Conservation (phyloP, 2,329 filamentous ascomycete species). For the Aspergillus ibericus region DNA sequence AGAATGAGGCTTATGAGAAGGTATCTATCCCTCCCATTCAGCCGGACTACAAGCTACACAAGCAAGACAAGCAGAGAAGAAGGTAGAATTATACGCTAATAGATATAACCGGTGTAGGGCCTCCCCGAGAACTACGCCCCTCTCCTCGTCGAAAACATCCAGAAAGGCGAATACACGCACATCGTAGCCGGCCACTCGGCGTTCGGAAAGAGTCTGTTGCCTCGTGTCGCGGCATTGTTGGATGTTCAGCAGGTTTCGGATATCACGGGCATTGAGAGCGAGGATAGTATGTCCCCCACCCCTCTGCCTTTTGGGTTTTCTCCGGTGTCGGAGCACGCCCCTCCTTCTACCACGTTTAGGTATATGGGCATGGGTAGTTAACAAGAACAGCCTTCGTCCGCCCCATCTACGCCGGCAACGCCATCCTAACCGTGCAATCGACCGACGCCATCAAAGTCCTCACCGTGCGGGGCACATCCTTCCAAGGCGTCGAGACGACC, state of each 20-base stretch:
- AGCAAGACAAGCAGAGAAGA: not conserved
- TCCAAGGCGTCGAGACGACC: conserved; percentile 70
- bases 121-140: conserved; percentile 94
- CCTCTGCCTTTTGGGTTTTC: not conserved
- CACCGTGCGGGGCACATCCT: conserved; percentile 90
- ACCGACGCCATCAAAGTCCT: conserved; percentile 82
- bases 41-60: not conserved
- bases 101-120: conserved; percentile 58
- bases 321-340: not conserved
- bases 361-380: not conserved
- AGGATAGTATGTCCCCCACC: conserved; percentile 64
- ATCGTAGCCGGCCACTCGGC: conserved; percentile 88
- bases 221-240: conserved; percentile 84
- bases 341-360: not conserved
- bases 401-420: conserved; percentile 96
- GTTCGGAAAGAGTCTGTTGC: conserved; percentile 94
- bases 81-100: conserved; percentile 5
- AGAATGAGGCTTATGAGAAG: conserved; percentile 91
- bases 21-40: conserved; percentile 44
- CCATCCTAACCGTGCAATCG: conserved; percentile 93
- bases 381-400: conserved; percentile 70
- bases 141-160: conserved; percentile 91
- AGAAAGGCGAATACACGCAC: conserved; percentile 91
- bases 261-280: conserved; percentile 79
- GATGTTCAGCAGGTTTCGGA: conserved; percentile 94